phyloP scores from a whole-genome alignment of 179 eudicot genomes.

The Silene vulgaris region DNA sequence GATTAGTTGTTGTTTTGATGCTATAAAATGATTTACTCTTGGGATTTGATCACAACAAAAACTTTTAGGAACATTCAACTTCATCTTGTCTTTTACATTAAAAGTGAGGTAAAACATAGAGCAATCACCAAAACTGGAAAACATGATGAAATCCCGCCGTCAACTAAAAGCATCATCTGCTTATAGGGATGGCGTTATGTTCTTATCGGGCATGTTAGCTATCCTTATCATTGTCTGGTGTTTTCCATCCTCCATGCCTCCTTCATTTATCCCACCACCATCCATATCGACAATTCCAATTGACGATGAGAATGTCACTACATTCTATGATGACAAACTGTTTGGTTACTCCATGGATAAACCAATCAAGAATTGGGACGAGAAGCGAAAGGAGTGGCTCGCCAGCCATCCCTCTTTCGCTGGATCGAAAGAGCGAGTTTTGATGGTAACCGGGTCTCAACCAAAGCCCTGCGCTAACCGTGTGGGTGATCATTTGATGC shows the following conservation, averaged over 20 bases:
- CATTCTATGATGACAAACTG: constrained; percentile 35
- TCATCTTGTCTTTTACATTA: background rate
- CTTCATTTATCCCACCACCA: constrained; percentile 7
- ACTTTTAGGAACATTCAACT: background rate
- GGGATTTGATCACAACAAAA: background rate
- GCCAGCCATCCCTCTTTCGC: constrained; percentile 19
- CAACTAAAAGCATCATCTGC: constrained; percentile 5
- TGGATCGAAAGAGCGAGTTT: constrained; percentile 23
- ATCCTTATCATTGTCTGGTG: constrained; percentile 10
- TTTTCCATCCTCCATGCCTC: constrained; percentile 17
- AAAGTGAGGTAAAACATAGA: background rate
- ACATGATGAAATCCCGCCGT: constrained; percentile 4
- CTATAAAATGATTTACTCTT: constrained; percentile 7
- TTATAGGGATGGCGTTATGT: constrained; percentile 7
- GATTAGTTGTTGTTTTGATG: background rate
- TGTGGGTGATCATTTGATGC: constrained; percentile 30
- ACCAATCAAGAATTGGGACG: constrained; percentile 32
- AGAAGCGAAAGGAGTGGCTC: constrained; percentile 32
- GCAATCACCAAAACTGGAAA: background rate
- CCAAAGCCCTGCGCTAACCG: constrained; percentile 30
- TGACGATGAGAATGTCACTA: background rate
- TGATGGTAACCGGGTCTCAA: constrained; percentile 40
- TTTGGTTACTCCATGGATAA: constrained; percentile 25
- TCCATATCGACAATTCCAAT: background rate
- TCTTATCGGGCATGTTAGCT: constrained; percentile 11